These are phyloP conservation scores for Camelina sativa DNA, from an alignment of 345 rosid species.

Conservation along the genomic window DNA sequence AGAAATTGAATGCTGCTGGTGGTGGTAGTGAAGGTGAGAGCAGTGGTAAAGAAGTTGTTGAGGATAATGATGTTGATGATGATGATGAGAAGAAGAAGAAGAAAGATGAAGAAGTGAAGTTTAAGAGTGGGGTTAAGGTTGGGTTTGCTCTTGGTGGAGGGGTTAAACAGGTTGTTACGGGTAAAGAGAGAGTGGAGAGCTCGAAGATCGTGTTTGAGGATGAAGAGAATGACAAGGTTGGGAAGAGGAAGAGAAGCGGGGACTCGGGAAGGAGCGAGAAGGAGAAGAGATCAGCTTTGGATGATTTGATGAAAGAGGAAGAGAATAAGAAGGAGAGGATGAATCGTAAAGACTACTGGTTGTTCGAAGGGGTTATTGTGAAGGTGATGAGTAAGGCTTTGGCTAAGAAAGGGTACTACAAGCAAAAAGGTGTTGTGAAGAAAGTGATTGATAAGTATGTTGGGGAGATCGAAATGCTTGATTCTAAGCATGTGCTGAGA, in stretches of 20 bases:
- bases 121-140: slow-evolving; percentile 68
- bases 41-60: slow-evolving; percentile 27
- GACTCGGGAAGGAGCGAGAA: slow-evolving; percentile 46
- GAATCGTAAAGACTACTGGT: slow-evolving; percentile 91
- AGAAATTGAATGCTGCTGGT: slow-evolving; percentile 35
- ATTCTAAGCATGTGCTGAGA: slow-evolving; percentile 74
- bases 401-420: slow-evolving; percentile 84
- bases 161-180: slow-evolving; percentile 28
- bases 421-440: slow-evolving; percentile 83
- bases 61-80: slow-evolving; percentile 19
- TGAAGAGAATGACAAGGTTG: slow-evolving; percentile 50
- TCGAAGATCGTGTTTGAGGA: slow-evolving; percentile 64
- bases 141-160: slow-evolving; percentile 71
- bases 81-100: slow-evolving; percentile 3
- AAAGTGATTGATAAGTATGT: slow-evolving; percentile 85
- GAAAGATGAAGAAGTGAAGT: slow-evolving; percentile 48
- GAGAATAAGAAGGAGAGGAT: slow-evolving; percentile 79
- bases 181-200: slow-evolving; percentile 58
- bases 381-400: slow-evolving; percentile 90
- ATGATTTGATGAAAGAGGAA: slow-evolving; percentile 92
- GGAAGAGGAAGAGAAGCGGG: slow-evolving; percentile 41
- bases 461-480: slow-evolving; percentile 87
- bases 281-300: slow-evolving; percentile 62
- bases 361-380: slow-evolving; percentile 78
- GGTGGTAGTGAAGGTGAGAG: slow-evolving; percentile 37